Evolutionary conservation across 495 filamentous ascomycete genomes (phyloP), one percentile per base, ranked within the genome.

Genomic region (Penicillium daleae): DNA sequence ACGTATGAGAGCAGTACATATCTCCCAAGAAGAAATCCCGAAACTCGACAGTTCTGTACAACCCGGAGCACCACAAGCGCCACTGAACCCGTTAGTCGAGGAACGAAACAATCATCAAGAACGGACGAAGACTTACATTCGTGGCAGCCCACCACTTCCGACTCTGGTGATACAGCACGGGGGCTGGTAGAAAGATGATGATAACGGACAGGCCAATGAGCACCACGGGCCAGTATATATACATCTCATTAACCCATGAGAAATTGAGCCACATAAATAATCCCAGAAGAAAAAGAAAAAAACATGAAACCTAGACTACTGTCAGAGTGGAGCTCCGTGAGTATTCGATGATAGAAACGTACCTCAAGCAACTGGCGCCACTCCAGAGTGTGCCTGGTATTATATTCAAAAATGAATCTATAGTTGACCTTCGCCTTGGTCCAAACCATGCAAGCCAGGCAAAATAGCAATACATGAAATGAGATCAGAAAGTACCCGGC

Each of bases 11-110:
- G 72, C 95, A 98, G 70, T 92, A 96, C 83, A 98, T 97, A 71
- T 99, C 95, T 17, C 95, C 95, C 0, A 98, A 82, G 74, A 97
- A 99, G 78, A 99, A 98, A 72, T 99, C 95, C 60, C 92, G 86
- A 70, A 98, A 99, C 72, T 97, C 95, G 21, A 99, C 95, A 13
- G 49, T 52, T 10, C 90, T 92, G 73, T 93, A 97, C 12, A 95
- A 67, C 15, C 95, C 95, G 19, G 95, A 90, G 22, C 92, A 82
- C 50, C 96, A 77, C 27, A 98, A 78, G 61, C 95, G 89, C 81
- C 88, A 96, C 92, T 97, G 58, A 17, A 44, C 19, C 29, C 4
- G 63, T 80, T 27, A 82, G 72, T 19, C n/a, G 29, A 6, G 13
- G 17, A 24, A 19, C 5, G 33, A 15, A 31, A 1, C 12, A n/a